These are phyloP conservation scores for Beauveria bassiana DNA, from an alignment of 2,329 filamentous ascomycete genomes.

Conservation along the genomic window DNA sequence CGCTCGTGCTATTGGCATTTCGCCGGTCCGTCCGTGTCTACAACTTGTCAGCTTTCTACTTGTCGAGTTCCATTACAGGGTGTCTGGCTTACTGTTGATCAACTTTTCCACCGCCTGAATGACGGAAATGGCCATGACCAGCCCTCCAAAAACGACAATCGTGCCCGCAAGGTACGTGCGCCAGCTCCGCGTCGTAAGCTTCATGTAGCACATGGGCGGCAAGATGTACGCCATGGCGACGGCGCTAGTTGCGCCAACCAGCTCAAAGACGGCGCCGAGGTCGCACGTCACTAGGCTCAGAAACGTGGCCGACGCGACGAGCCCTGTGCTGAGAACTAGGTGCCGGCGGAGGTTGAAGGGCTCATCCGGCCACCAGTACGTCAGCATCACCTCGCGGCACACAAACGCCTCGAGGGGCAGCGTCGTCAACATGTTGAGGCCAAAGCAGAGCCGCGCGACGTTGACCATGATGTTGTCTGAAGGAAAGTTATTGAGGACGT, in stretches of 20 bases:
- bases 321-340: conserved; percentile 72
- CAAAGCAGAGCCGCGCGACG: conserved; percentile 88
- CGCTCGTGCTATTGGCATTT: conserved; percentile 1
- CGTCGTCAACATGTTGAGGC: conserved; percentile 97
- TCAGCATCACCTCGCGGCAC: conserved; percentile 91
- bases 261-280: conserved; percentile 86
- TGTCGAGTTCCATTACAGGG: not conserved
- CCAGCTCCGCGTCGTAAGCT: conserved; percentile 71
- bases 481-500: conserved; percentile 97
- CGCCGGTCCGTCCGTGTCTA: conserved; percentile 13
- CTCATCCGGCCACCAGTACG: conserved; percentile 63
- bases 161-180: conserved; percentile 64
- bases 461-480: conserved; percentile 88
- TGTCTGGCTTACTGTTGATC: conserved; percentile 33
- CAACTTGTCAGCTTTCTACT: not conserved
- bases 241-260: conserved; percentile 91
- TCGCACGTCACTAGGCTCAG: conserved; percentile 85
- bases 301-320: conserved; percentile 72
- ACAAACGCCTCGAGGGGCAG: conserved; percentile 95
- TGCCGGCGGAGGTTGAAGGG: conserved; percentile 80
- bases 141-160: conserved; percentile 68
- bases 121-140: conserved; percentile 75
- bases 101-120: conserved; percentile 67
- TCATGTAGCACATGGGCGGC: conserved; percentile 91
- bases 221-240: conserved; percentile 92